phyloP scores from a whole-genome alignment of 257 asterid genomes.

The Primulina eburnea region DNA sequence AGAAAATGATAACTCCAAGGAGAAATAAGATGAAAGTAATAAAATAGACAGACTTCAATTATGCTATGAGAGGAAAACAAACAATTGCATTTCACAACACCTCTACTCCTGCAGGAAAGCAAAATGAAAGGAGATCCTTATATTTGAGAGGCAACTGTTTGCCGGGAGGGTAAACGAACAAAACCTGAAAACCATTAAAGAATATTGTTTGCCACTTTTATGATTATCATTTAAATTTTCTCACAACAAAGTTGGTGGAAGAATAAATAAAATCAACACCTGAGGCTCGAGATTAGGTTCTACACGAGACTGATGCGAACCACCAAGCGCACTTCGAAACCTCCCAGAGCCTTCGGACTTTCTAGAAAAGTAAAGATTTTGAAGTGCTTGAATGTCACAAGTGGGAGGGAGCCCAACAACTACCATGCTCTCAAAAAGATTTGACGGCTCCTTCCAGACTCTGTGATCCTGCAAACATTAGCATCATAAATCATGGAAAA shows the following conservation, averaged over 20 bases:
- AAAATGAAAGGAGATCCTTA: conserved; percentile 95
- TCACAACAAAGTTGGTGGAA: conserved; percentile 6
- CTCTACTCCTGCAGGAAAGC: conserved; percentile 98
- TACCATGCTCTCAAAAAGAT: conserved; percentile 92
- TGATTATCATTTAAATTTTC: neutral
- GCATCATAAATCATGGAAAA: conserved; percentile 37
- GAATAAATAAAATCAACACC: conserved; percentile 39
- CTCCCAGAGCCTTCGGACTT: conserved; percentile 82
- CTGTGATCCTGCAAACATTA: conserved; percentile 74
- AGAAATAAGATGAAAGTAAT: neutral
- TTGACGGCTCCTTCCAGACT: conserved; percentile 88
- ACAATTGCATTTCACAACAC: conserved; percentile 36
- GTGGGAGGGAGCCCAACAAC: conserved; percentile 93
- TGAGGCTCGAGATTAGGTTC: conserved; percentile 98
- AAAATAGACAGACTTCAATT: conserved; percentile 12
- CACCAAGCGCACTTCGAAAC: conserved; percentile 68
- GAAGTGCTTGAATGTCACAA: conserved; percentile 88
- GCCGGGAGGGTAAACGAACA: conserved; percentile 98
- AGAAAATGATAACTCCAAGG: conserved; percentile 8
- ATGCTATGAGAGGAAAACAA: conserved; percentile 19
- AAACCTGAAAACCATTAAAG: conserved; percentile 60
- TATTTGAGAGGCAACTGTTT: conserved; percentile 89
- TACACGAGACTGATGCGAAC: conserved; percentile 76
- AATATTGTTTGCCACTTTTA: conserved; percentile 19
- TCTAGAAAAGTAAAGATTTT: conserved; percentile 74